phyloP scores from a whole-genome alignment of 2,329 filamentous ascomycete genomes.

The Tolypocladium pustulatum region DNA sequence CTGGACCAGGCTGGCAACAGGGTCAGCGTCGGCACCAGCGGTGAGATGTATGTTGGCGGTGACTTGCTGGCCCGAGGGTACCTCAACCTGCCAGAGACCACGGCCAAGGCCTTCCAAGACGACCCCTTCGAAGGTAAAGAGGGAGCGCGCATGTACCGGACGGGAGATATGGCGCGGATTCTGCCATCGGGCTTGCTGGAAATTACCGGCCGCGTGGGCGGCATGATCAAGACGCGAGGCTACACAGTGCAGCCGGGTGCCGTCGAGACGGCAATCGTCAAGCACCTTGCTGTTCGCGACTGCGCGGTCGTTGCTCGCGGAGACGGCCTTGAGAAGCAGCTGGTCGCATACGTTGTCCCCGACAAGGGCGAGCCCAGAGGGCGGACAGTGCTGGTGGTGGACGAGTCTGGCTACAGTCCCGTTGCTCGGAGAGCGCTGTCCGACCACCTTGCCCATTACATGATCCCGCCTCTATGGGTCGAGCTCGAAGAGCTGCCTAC shows the following conservation, averaged over 20 bases:
- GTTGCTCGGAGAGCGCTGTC: slow-evolving; percentile 54
- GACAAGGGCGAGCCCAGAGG: slow-evolving; percentile 49
- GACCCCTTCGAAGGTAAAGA: slow-evolving; percentile 51
- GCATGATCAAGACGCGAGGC: slow-evolving; percentile 73
- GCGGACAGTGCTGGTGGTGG: slow-evolving; percentile 53
- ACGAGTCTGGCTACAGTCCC: slow-evolving; percentile 62
- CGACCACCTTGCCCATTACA: slow-evolving; percentile 65
- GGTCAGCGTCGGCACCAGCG: slow-evolving; percentile 50
- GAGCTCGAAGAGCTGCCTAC: slow-evolving; percentile 61
- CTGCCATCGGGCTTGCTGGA: slow-evolving; percentile 59
- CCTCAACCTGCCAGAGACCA: slow-evolving; percentile 69
- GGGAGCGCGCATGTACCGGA: slow-evolving; percentile 62
- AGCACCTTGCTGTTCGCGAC: slow-evolving; percentile 57
- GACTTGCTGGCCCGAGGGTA: slow-evolving; percentile 64
- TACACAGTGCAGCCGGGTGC: slow-evolving; percentile 71
- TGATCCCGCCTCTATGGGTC: slow-evolving; percentile 74
- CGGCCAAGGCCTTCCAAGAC: slow-evolving; percentile 58
- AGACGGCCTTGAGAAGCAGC: slow-evolving; percentile 63
- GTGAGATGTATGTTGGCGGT: slow-evolving; percentile 71
- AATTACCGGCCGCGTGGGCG: slow-evolving; percentile 65
- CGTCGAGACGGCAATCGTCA: slow-evolving; percentile 62
- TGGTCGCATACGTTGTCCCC: slow-evolving; percentile 66
- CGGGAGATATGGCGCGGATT: slow-evolving; percentile 59
- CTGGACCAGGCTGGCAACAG: slow-evolving; percentile 57
- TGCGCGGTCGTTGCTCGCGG: slow-evolving; percentile 66